Conservation (phyloP, 1,284 basidiomycete species). For the Singerocomus rubriflavus region DNA sequence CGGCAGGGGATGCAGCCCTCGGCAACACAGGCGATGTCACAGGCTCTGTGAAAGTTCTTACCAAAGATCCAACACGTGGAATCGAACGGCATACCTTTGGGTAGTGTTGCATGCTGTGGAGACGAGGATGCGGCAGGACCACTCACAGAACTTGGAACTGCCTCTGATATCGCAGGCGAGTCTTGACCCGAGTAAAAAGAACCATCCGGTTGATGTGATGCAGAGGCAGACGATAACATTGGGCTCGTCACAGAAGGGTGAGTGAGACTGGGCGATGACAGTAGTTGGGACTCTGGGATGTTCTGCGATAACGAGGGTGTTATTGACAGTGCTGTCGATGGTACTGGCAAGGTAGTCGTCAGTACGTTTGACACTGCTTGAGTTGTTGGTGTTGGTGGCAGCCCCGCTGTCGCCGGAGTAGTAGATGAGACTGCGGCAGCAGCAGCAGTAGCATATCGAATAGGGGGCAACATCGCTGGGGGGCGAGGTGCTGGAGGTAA, state of each 20-base stretch:
- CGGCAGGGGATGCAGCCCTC: conserved; percentile 38
- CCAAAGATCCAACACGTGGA: conserved; percentile 16
- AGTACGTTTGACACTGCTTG: conserved; percentile 30
- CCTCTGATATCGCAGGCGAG: conserved; percentile 71
- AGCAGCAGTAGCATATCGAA: conserved; percentile 89
- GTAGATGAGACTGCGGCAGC: conserved; percentile 71
- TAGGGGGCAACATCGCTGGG: conserved; percentile 69
- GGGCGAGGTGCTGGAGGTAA: conserved; percentile 52
- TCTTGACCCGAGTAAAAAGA: conserved; percentile 68
- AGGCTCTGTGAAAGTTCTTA: conserved; percentile 37
- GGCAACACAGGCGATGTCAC: conserved; percentile 38
- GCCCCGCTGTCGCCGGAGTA: conserved; percentile 22
- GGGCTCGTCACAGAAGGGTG: conserved; percentile 78
- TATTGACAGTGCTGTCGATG: conserved; percentile 39
- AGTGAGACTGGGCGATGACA: conserved; percentile 75
- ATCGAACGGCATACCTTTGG: conserved; percentile 41
- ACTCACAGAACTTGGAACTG: conserved; percentile 51
- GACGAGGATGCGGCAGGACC: conserved; percentile 57
- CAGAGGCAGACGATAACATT: conserved; percentile 72
- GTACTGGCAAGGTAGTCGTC: conserved; percentile 31
- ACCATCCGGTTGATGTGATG: conserved; percentile 64
- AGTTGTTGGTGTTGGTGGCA: conserved; percentile 39
- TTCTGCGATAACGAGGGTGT: conserved; percentile 39
- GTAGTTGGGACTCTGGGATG: conserved; percentile 45
- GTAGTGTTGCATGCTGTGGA: conserved; percentile 42